Evolutionary conservation across 2,329 filamentous ascomycete genomes (phyloP).

Genomic region (Teratosphaeriaceae sp.): DNA sequence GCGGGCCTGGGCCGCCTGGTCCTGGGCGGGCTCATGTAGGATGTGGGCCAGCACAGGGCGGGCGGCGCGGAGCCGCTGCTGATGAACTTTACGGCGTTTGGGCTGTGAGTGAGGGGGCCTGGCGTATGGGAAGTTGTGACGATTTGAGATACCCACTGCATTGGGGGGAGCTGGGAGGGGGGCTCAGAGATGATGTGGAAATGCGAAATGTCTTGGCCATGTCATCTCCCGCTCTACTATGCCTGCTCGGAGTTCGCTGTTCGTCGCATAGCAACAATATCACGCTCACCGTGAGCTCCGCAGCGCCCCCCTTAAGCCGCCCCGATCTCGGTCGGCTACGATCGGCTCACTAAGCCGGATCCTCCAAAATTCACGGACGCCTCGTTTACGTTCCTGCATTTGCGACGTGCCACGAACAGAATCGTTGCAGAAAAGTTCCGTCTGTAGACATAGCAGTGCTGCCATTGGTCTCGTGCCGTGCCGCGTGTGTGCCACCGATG

Average conservation of each 20-base stretch:
- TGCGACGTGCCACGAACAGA: neutral
- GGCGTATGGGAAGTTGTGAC: neutral
- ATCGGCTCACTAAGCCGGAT: too few relatives aligned
- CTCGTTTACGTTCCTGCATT: neutral
- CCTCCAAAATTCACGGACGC: too few relatives aligned
- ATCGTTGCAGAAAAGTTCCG: neutral
- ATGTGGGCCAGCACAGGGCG: constrained; percentile 1
- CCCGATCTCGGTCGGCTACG: too few relatives aligned
- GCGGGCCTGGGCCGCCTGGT: constrained; percentile 84
- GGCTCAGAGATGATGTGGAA: neutral
- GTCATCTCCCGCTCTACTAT: too few relatives aligned
- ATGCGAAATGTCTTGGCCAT: neutral
- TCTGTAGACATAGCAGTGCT: neutral
- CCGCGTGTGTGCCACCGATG: neutral
- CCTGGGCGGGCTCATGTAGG: constrained; percentile 71
- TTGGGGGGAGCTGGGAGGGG: neutral
- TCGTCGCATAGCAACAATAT: too few relatives aligned
- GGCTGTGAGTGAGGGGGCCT: neutral
- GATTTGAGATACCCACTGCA: constrained; percentile 2
- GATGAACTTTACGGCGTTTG: constrained; percentile 2
- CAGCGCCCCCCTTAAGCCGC: too few relatives aligned
- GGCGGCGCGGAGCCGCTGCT: neutral
- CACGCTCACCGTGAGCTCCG: too few relatives aligned
- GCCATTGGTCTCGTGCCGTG: neutral
- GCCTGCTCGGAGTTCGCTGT: neutral